Percentiles rank a stretch among this genome's conserved stretches.
These are phyloP conservation scores for Populus hybrid DNA, from an alignment of 441 rosid genomes.

Conservation along the genomic window DNA sequence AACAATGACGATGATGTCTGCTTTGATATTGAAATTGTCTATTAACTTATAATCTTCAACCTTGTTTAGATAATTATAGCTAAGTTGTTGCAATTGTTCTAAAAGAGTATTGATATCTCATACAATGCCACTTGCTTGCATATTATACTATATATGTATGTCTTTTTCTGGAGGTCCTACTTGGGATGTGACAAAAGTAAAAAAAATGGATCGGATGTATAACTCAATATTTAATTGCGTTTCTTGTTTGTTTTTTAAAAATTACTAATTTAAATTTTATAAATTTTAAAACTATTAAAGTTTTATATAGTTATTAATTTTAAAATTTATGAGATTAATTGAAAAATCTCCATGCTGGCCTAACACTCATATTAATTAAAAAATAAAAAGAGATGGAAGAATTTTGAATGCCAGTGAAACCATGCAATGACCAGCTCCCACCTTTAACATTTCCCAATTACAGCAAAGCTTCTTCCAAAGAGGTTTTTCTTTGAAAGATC, in stretches of 20 bases:
- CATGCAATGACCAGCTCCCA: slow-evolving; percentile 45
- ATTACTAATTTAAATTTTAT: too few relatives aligned
- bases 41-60: background rate
- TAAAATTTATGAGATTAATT: too few relatives aligned
- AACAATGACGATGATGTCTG: background rate
- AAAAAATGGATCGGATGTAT: slow-evolving; percentile 19
- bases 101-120: background rate
- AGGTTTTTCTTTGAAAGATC: slow-evolving; percentile 51
- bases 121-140: too few relatives aligned
- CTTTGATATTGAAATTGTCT: background rate
- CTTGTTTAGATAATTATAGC: background rate
- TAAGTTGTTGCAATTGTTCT: too few relatives aligned
- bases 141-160: background rate
- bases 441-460: slow-evolving; percentile 49
- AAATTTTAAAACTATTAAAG: too few relatives aligned
- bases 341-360: accelerated
- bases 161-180: slow-evolving; percentile 58
- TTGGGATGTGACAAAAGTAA: slow-evolving; percentile 64
- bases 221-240: too few relatives aligned
- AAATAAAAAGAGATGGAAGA: slow-evolving; percentile 36
- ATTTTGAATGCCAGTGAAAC: slow-evolving; percentile 56
- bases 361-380: too few relatives aligned
- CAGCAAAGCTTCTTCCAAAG: slow-evolving; percentile 56
- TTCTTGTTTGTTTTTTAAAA: too few relatives aligned
- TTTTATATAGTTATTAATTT: too few relatives aligned